phyloP scores from a whole-genome alignment of 2,329 filamentous ascomycete genomes.

The Aureobasidium vineae region DNA sequence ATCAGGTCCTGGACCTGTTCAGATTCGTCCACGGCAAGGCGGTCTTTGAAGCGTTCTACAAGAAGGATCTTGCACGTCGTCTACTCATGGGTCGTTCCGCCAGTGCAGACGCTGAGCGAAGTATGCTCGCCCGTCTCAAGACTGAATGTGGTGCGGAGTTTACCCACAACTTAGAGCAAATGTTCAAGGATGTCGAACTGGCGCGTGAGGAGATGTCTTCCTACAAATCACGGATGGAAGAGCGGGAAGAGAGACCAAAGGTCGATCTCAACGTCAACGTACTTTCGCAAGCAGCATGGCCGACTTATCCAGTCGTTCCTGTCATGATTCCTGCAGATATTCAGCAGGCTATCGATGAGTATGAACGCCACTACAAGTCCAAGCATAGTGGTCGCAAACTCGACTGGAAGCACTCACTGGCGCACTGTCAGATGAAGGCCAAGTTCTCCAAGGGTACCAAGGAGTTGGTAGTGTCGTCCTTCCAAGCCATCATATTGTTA shows the following conservation, averaged over 20 bases:
- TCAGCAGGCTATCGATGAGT: slow-evolving; percentile 71
- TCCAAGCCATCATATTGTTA: slow-evolving; percentile 86
- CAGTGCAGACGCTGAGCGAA: slow-evolving; percentile 91
- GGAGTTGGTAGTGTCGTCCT: slow-evolving; percentile 85
- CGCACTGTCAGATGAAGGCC: slow-evolving; percentile 82
- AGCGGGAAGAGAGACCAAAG: slow-evolving; percentile 52
- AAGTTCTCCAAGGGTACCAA: slow-evolving; percentile 76
- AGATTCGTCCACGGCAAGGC: slow-evolving; percentile 97
- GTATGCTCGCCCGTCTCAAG: slow-evolving; percentile 89
- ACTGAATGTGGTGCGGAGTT: slow-evolving; percentile 92
- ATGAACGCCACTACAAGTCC: slow-evolving; percentile 79
- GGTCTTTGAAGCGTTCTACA: slow-evolving; percentile 98
- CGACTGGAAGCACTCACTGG: slow-evolving; percentile 90
- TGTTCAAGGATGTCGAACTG: slow-evolving; percentile 98
- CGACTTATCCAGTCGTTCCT: slow-evolving; percentile 75
- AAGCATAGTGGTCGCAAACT: slow-evolving; percentile 88
- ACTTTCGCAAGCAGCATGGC: slow-evolving; percentile 90
- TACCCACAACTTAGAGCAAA: slow-evolving; percentile 95
- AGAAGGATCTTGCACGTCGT: slow-evolving; percentile 88
- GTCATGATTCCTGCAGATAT: slow-evolving; percentile 75
- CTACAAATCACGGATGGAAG: slow-evolving; percentile 69
- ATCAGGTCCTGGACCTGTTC: slow-evolving; percentile 91
- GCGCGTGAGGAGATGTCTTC: slow-evolving; percentile 89
- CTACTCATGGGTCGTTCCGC: slow-evolving; percentile 90
- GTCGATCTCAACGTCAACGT: slow-evolving; percentile 84